Base-by-base conservation (phyloP, 345 rosid genomes). In the Isatis tinctoria region DNA sequence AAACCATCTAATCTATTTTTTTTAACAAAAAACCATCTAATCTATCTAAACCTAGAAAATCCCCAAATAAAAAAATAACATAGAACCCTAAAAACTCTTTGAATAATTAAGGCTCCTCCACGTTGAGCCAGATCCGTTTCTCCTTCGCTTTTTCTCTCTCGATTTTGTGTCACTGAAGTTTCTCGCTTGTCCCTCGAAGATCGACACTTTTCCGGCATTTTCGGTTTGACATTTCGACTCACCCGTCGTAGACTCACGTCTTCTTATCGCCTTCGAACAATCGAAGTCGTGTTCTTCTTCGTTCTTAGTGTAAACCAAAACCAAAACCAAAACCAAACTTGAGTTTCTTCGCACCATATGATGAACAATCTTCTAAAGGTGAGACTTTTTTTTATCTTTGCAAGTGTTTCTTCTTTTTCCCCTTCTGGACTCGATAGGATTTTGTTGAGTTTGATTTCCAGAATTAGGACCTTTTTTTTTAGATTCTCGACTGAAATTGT, bases 311-410 rank as follows among this genome's bases (percentile, higher is more conserved):
- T 66, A 2, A 49, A 59, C 59, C 61, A 3, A 47, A 48, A 48
- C n/a, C n/a, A n/a, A n/a, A n/a, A n/a, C n/a, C n/a, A n/a, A n/a
- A n/a, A n/a, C 61, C 35, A 65, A 65, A 35, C 45, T 22, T 28
- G 24, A 17, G 47, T 60, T 28, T 67, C 51, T 28, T 26, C 3
- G 3, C 40, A 57, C 5, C 3, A 39, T 22, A 77, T 47, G 56
- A 77, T 77, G 80, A 77, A 77, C 14, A 77, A 77, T 77, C 80
- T 77, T 77, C 80, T 77, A 0, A 77, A 77, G 80, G 80, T 77
- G 40, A 65, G 72, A 14, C 7, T 48, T 40, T 45, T 57, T 3
- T 9, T 51, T 16, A 49, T 57, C 32, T 11, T 12, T 45, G 52
- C 6, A 30, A 32, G 4, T 72, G 13, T n/a, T 71, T 48, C 5